phyloP scores from a whole-genome alignment of 306 rosid genomes.

The Cucurbita ficifolia region DNA sequence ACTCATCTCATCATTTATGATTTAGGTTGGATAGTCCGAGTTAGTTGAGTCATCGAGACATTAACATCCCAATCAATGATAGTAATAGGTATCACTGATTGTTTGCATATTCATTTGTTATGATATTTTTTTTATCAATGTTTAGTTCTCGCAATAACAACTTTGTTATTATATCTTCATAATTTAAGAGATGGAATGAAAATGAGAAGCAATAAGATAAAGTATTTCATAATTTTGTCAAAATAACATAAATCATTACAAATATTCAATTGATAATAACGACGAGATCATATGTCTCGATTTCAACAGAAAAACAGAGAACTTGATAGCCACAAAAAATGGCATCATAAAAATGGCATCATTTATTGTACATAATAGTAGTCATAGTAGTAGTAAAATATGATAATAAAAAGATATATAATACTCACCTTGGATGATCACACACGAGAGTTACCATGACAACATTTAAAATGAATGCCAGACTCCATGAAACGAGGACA shows the following conservation, averaged over 20 bases:
- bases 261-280: neutral
- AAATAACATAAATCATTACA: neutral
- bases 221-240: no score
- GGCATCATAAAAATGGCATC: neutral
- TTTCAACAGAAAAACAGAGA: neutral
- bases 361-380: neutral
- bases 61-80: no score
- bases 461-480: conserved; percentile 27
- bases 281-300: neutral
- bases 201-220: no score
- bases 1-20: no score
- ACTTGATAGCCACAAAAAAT: neutral
- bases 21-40: no score
- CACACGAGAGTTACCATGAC: conserved; percentile 18
- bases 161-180: no score
- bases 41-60: no score
- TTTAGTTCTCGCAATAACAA: no score
- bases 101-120: no score
- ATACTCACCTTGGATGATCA: neutral
- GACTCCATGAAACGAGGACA: conserved; percentile 38
- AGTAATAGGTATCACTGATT: no score
- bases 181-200: no score
- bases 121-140: no score
- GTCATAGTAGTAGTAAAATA: neutral
- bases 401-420: neutral